Base-by-base conservation (phyloP, 192 early-diverging fungal genomes). In the Piromyces finnis region DNA sequence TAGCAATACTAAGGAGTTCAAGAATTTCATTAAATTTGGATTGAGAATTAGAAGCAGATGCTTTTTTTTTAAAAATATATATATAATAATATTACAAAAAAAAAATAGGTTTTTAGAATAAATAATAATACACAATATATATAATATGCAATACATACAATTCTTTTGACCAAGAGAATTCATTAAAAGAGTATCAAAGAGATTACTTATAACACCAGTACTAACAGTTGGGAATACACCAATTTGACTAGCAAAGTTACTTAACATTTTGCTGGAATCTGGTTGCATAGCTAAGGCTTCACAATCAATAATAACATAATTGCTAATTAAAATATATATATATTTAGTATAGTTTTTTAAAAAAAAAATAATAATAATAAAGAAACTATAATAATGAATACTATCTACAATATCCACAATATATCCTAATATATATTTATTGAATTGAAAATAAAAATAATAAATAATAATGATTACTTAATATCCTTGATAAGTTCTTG, bases 151-250 rank as follows among this genome's bases (percentile, higher is more conserved):
- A 37, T 37, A 37, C 36, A 14, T 84, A 90, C 89, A 91, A 1
- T 95, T 90, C 79, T 97, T 98, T 79, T 93, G 90, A 15, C 97
- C 97, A 5, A 95, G 96, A 0, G 93, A 92, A 12, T 95, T 95
- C 13, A 93, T 91, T 17, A 97, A 89, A 78, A 96, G 86, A 79
- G 93, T 89, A 82, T 97, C 95, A 77, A 96, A 87, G 29, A 95
- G 84, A 77, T 91, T 89, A 41, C 91, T 93, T 28, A 93, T 84
- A 88, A 88, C 32, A 89, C 89, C 80, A 93, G 87, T 94, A 80
- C 92, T 94, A 83, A 99, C 96, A 36, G 95, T 85, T 7, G 97
- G 97, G 84, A 95, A 94, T 87, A 95, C 97, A 11, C 94, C 94
- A 27, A 98, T 88, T 86, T 98, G 95, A 29, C 87, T 87, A 1